Conservation (phyloP, 2,329 filamentous ascomycete genomes). For the Ceratocystis papillata region DNA sequence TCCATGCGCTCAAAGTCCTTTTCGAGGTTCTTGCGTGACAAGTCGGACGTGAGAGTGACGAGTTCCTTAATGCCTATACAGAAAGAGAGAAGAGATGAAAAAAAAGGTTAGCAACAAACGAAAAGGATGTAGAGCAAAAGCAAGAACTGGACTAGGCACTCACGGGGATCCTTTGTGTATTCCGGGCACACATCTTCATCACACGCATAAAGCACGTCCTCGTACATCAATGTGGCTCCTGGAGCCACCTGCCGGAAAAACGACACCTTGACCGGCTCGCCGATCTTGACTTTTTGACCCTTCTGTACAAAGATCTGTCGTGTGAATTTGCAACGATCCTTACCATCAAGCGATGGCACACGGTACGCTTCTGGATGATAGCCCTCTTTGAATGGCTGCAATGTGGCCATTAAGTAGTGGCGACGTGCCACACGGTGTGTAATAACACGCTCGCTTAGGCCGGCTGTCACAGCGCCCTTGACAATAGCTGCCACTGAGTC, state of each 20-base stretch:
- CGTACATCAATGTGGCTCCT: conserved; percentile 96
- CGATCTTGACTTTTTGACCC: conserved; percentile 97
- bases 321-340: conserved; percentile 97
- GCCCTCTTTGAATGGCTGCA: conserved; percentile 97
- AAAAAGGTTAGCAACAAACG: neutral
- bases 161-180: conserved; percentile 98
- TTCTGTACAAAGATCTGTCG: conserved; percentile 98
- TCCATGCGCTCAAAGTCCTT: conserved; percentile 99
- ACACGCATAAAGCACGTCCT: conserved; percentile 94
- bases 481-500: conserved; percentile 97
- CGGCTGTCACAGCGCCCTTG: conserved; percentile 93
- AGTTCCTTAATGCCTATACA: conserved; percentile 92
- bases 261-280: conserved; percentile 95
- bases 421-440: conserved; percentile 94
- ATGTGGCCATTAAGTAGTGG: conserved; percentile 97
- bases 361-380: conserved; percentile 98
- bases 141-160: conserved; percentile 37
- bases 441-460: conserved; percentile 92
- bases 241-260: conserved; percentile 98
- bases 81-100: neutral
- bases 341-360: conserved; percentile 89
- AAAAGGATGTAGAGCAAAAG: too few species aligned
- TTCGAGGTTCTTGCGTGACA: conserved; percentile 95
- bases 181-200: conserved; percentile 97
- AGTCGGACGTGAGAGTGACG: conserved; percentile 89